Evolutionary conservation across 768 basidiomycete species (phyloP).

Genomic region (Nevesoporus exiguus): DNA sequence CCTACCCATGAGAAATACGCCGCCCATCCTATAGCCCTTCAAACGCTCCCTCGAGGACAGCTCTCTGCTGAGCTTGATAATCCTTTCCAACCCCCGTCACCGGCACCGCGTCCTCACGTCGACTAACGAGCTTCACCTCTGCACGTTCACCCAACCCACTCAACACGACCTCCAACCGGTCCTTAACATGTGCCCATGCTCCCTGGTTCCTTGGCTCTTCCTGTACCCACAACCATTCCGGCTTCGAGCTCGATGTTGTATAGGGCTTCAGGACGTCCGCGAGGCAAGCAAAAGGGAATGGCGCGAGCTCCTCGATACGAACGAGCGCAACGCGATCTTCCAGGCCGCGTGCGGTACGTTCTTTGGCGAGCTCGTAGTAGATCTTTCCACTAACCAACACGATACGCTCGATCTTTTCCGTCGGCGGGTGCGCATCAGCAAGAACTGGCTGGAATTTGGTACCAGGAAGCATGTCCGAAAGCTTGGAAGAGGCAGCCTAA

Average conservation of each 20-base stretch:
- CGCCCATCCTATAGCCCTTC: constrained; percentile 35
- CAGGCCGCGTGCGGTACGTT: constrained; percentile 50
- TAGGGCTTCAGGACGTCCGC: constrained; percentile 46
- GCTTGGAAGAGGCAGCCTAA: constrained; percentile 69
- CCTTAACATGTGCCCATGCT: constrained; percentile 63
- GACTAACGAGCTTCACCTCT: constrained; percentile 56
- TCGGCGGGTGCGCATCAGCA: constrained; percentile 40
- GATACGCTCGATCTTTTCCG: constrained; percentile 52
- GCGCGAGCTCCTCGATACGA: constrained; percentile 81
- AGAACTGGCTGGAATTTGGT: constrained; percentile 69
- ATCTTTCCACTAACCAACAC: constrained; percentile 78
- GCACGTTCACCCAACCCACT: constrained; percentile 32
- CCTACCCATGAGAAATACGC: neutral
- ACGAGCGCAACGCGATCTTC: constrained; percentile 59
- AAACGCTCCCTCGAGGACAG: constrained; percentile 58
- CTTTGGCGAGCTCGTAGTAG: constrained; percentile 82
- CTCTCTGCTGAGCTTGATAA: constrained; percentile 63
- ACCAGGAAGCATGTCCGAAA: constrained; percentile 58
- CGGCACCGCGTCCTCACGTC: constrained; percentile 69
- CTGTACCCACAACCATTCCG: constrained; percentile 61
- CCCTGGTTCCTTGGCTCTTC: constrained; percentile 92
- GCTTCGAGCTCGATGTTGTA: constrained; percentile 36
- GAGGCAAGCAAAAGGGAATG: constrained; percentile 75
- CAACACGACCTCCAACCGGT: constrained; percentile 54
- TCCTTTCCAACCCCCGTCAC: constrained; percentile 72